Conservation (phyloP, 1,284 basidiomycete genomes). For the Schizophyllum amplum region DNA sequence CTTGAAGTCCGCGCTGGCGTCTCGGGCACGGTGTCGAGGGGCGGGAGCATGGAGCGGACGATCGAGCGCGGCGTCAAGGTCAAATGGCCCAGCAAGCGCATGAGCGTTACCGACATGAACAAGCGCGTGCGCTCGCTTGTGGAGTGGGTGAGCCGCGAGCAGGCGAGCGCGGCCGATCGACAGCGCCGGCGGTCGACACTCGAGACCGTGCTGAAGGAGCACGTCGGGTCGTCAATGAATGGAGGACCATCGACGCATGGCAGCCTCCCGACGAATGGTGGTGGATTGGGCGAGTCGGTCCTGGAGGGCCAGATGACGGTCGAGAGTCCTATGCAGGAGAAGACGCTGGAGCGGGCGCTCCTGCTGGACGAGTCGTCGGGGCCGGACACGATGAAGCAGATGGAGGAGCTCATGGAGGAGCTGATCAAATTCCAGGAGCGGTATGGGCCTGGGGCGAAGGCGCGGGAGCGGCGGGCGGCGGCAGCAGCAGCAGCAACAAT, state of each 20-base stretch:
- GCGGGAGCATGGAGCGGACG: slow-evolving; percentile 44
- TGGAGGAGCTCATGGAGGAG: slow-evolving; percentile 86
- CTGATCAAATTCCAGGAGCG: slow-evolving; percentile 81
- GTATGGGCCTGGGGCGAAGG: slow-evolving; percentile 56
- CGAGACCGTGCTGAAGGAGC: slow-evolving; percentile 44
- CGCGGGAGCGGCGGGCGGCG: slow-evolving; percentile 35
- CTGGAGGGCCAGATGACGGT: not conserved
- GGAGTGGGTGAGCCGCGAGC: slow-evolving; percentile 87
- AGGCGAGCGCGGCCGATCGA: slow-evolving; percentile 69
- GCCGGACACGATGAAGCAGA: slow-evolving; percentile 62
- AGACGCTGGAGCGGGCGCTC: not conserved
- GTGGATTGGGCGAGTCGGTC: not conserved
- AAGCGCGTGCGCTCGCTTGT: slow-evolving; percentile 88
- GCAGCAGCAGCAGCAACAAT: not conserved
- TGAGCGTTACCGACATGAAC: slow-evolving; percentile 94
- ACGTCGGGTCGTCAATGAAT: too few species aligned
- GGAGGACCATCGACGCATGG: too few species aligned
- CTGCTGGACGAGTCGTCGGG: not conserved
- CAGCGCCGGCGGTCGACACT: slow-evolving; percentile 61
- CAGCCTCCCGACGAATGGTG: slow-evolving; percentile 8
- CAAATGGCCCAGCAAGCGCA: slow-evolving; percentile 90
- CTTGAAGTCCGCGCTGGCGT: slow-evolving; percentile 56
- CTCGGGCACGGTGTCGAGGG: slow-evolving; percentile 17
- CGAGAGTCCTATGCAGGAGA: not conserved
- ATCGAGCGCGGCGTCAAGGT: slow-evolving; percentile 87